Conservation (phyloP, 2,329 filamentous ascomycete genomes). For the Cryphonectria japonica region DNA sequence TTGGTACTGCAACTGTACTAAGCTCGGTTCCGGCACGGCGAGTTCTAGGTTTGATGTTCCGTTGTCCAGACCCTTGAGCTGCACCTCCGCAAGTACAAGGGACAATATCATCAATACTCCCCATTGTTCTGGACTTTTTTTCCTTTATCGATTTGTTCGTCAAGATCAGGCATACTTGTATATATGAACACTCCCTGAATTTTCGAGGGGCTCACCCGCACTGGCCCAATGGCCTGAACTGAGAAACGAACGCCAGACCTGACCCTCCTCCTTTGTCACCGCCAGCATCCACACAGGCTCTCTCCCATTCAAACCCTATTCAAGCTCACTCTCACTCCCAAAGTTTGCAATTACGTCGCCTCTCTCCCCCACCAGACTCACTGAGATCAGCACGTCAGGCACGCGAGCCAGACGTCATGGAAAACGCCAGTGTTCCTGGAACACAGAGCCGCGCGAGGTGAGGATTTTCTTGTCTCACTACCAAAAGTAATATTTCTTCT, state of each 20-base stretch:
- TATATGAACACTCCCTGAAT: not conserved
- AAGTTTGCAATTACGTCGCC: not conserved
- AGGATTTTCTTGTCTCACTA: conserved; percentile 1
- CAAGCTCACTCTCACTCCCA: not conserved
- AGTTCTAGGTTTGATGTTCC: not conserved
- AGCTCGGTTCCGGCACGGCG: conserved; percentile 20
- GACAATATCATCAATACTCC: conserved; percentile 15
- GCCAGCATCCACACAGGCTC: not conserved
- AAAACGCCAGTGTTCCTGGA: not conserved
- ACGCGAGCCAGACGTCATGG: conserved; percentile 14
- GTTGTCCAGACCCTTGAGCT: not conserved
- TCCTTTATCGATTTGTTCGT: not conserved
- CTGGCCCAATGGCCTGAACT: not conserved
- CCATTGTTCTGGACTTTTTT: conserved; percentile 17
- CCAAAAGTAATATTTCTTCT: not conserved
- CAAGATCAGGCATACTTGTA: not conserved
- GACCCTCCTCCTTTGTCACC: not conserved
- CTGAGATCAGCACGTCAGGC: not conserved
- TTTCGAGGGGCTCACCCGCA: not conserved
- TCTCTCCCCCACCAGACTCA: not conserved
- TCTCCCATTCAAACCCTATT: not conserved
- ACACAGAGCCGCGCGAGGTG: conserved; percentile 9
- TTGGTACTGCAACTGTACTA: not conserved
- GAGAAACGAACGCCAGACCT: not conserved
- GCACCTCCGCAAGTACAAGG: conserved; percentile 17